These are phyloP conservation scores for Boletus reticuloceps DNA, from an alignment of 768 basidiomycete species.

Conservation along the genomic window DNA sequence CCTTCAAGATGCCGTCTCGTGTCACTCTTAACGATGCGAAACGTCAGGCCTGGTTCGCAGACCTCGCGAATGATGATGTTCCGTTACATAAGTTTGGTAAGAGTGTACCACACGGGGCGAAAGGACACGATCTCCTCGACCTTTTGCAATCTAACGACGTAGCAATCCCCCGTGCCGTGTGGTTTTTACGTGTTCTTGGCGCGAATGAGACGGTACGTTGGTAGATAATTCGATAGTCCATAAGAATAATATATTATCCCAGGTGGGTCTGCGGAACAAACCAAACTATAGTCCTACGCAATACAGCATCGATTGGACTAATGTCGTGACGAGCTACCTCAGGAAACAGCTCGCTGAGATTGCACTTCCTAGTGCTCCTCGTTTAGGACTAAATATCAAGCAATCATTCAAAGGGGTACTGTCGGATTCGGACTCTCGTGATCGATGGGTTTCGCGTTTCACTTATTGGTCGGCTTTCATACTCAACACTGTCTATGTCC, in stretches of 20 bases:
- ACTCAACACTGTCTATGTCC: neutral
- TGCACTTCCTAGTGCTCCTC: conserved; percentile 73
- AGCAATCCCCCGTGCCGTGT: conserved; percentile 77
- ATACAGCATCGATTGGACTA: conserved; percentile 85
- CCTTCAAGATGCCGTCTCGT: conserved; percentile 79
- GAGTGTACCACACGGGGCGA: conserved; percentile 83
- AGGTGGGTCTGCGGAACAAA: conserved; percentile 77
- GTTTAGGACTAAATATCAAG: conserved; percentile 76
- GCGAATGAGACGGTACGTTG: conserved; percentile 74
- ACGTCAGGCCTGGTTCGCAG: conserved; percentile 79
- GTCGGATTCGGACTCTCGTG: conserved; percentile 64
- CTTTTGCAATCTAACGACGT: conserved; percentile 74
- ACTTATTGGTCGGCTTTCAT: conserved; percentile 59
- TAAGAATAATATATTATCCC: neutral
- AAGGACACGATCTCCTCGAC: conserved; percentile 81
- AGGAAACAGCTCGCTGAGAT: conserved; percentile 83
- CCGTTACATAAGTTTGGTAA: conserved; percentile 80
- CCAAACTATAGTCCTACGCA: conserved; percentile 79
- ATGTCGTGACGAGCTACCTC: conserved; percentile 73
- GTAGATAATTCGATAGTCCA: neutral
- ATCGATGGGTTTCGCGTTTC: conserved; percentile 77
- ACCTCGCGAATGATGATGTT: conserved; percentile 77
- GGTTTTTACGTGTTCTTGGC: conserved; percentile 85
- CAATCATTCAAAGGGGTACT: conserved; percentile 82
- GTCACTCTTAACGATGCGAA: conserved; percentile 80